phyloP scores from a whole-genome alignment of 495 filamentous ascomycete species.

The Tetracladium marchalianum region DNA sequence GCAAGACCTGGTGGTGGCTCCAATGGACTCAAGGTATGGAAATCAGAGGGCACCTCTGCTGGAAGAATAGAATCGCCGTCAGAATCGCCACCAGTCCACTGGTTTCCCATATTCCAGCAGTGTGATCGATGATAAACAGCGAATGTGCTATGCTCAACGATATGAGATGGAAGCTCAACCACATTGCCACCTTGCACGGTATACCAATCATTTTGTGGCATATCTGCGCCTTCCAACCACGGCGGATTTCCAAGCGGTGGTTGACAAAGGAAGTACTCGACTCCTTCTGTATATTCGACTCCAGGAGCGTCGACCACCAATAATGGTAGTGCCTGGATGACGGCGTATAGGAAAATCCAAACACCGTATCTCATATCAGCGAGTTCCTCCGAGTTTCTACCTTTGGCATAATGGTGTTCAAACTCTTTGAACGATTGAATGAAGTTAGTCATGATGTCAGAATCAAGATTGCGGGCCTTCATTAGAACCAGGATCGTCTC shows the following conservation, averaged over 20 bases:
- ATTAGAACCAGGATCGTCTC: constrained; percentile 66
- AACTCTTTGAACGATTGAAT: constrained; percentile 73
- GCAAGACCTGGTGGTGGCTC: constrained; percentile 15
- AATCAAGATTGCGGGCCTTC: constrained; percentile 67
- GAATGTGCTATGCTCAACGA: constrained; percentile 82
- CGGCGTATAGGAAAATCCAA: constrained; percentile 92
- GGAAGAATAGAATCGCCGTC: not conserved
- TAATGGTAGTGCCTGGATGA: constrained; percentile 84
- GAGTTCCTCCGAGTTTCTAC: constrained; percentile 64
- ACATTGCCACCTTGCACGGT: constrained; percentile 61
- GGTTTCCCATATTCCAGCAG: constrained; percentile 78
- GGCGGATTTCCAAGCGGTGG: constrained; percentile 72
- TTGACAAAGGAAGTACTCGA: constrained; percentile 96
- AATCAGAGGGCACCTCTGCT: not conserved
- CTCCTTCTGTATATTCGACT: constrained; percentile 63
- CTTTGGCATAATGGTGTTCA: constrained; percentile 63
- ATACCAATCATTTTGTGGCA: constrained; percentile 65
- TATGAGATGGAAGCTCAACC: constrained; percentile 69
- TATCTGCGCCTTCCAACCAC: constrained; percentile 67
- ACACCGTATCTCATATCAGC: constrained; percentile 70
- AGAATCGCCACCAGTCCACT: constrained; percentile 39
- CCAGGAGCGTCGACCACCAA: constrained; percentile 80
- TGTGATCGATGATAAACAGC: constrained; percentile 84
- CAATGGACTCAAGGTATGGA: constrained; percentile 4
- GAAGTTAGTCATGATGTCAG: constrained; percentile 50